Percentiles rank a stretch among this genome's conserved stretches.
These are phyloP conservation scores for Mortierella sp. DNA, from an alignment of 371 early-diverging fungal genomes.

Conservation along the genomic window DNA sequence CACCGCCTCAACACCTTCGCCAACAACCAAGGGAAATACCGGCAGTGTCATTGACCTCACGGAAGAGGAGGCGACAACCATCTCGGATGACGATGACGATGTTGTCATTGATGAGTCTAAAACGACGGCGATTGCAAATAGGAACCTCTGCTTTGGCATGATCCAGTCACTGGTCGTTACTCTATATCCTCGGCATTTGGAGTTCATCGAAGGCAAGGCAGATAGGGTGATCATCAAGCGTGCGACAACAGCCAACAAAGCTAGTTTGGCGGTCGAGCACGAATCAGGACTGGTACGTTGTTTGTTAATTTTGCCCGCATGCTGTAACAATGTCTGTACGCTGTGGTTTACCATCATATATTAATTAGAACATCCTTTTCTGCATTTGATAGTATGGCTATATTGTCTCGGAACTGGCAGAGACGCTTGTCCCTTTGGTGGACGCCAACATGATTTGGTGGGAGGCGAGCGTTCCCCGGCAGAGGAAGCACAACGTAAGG, in stretches of 20 bases:
- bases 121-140: constrained; percentile 49
- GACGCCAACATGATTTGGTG: constrained; percentile 58
- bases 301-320: neutral
- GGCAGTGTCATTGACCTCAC: constrained; percentile 41
- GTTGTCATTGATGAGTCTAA: constrained; percentile 51
- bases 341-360: neutral
- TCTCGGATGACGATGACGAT: constrained; percentile 43
- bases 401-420: constrained; percentile 54
- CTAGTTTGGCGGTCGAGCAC: constrained; percentile 48
- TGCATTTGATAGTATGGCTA: constrained; percentile 41
- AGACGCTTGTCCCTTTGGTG: constrained; percentile 54
- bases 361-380: constrained; percentile 3
- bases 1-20: constrained; percentile 29
- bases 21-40: constrained; percentile 1
- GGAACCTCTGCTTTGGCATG: constrained; percentile 62
- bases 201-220: constrained; percentile 45
- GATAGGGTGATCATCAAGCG: constrained; percentile 57
- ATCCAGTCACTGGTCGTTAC: constrained; percentile 56
- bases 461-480: constrained; percentile 51
- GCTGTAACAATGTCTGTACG: neutral
- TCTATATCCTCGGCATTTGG: constrained; percentile 54
- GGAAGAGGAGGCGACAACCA: constrained; percentile 23
- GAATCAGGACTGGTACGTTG: constrained; percentile 41
- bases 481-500: constrained; percentile 46
- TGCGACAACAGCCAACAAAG: constrained; percentile 41